phyloP scores from a whole-genome alignment of 768 basidiomycete genomes.

The Vararia minispora region DNA sequence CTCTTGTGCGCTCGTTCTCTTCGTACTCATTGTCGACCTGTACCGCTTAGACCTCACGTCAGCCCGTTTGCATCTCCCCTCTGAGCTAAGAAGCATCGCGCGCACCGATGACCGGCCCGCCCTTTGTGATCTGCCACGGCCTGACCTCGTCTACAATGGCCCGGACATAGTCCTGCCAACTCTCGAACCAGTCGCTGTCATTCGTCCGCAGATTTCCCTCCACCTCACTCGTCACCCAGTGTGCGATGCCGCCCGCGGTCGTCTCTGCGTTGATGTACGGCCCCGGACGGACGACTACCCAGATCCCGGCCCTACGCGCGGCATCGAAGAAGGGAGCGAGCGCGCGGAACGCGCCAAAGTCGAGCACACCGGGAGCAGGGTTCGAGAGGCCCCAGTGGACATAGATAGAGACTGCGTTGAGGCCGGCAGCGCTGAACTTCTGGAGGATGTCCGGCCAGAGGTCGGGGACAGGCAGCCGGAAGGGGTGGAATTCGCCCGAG shows the following conservation, averaged over 20 bases:
- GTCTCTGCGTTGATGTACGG: slow-evolving; percentile 67
- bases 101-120: slow-evolving; percentile 64
- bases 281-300: slow-evolving; percentile 71
- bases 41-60: too few species aligned
- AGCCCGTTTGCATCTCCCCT: too few species aligned
- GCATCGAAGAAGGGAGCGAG: slow-evolving; percentile 64
- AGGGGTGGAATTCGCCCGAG: slow-evolving; percentile 76
- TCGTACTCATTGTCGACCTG: slow-evolving; percentile 64
- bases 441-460: slow-evolving; percentile 74
- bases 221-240: slow-evolving; percentile 58
- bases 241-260: slow-evolving; percentile 56
- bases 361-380: slow-evolving; percentile 58
- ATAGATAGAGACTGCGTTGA: slow-evolving; percentile 68
- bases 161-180: slow-evolving; percentile 62
- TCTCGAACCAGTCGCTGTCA: slow-evolving; percentile 50
- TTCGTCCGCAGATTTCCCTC: slow-evolving; percentile 58
- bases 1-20: slow-evolving; percentile 30
- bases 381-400: slow-evolving; percentile 69
- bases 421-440: slow-evolving; percentile 65
- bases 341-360: slow-evolving; percentile 58
- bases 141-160: slow-evolving; percentile 46
- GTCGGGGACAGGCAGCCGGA: slow-evolving; percentile 66
- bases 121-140: slow-evolving; percentile 54
- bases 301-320: slow-evolving; percentile 59
- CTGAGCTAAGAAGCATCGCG: not conserved